Percentiles rank a stretch among this genome's conserved stretches.
phyloP scores from a whole-genome alignment of 2,329 filamentous ascomycete species.

The Nothopassalora personata region DNA sequence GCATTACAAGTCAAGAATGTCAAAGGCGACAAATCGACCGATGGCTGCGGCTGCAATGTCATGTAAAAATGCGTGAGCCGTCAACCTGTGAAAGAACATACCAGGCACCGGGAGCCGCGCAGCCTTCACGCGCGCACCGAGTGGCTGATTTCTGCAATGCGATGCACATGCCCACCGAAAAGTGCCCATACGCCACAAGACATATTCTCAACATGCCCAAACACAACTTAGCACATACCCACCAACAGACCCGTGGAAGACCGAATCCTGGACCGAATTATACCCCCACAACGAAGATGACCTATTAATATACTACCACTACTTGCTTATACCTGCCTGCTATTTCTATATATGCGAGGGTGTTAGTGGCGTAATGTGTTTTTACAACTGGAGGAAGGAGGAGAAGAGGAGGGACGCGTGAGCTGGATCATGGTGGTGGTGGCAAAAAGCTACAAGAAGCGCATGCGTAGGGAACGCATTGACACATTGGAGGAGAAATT shows the following conservation, averaged over 20 bases:
- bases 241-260: neutral
- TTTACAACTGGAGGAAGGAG: neutral
- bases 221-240: neutral
- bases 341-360: neutral
- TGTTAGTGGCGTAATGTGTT: neutral
- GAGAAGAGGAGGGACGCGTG: neutral
- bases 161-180: neutral
- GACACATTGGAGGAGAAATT: neutral
- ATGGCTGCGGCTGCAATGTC: slow-evolving; percentile 14
- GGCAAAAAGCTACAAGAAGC: neutral
- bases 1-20: slow-evolving; percentile 59
- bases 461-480: neutral
- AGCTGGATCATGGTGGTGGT: neutral
- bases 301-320: neutral
- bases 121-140: neutral
- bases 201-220: neutral
- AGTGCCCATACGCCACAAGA: neutral
- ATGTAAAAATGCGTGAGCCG: slow-evolving; percentile 8
- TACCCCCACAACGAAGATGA: neutral
- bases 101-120: neutral
- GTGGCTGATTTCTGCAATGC: neutral
- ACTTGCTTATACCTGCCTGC: neutral
- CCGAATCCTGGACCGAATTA: neutral
- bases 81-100: neutral
- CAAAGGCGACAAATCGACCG: slow-evolving; percentile 40